These are phyloP conservation scores for Ceratocystis albifundus DNA, from an alignment of 2,329 filamentous ascomycete genomes.

Conservation along the genomic window DNA sequence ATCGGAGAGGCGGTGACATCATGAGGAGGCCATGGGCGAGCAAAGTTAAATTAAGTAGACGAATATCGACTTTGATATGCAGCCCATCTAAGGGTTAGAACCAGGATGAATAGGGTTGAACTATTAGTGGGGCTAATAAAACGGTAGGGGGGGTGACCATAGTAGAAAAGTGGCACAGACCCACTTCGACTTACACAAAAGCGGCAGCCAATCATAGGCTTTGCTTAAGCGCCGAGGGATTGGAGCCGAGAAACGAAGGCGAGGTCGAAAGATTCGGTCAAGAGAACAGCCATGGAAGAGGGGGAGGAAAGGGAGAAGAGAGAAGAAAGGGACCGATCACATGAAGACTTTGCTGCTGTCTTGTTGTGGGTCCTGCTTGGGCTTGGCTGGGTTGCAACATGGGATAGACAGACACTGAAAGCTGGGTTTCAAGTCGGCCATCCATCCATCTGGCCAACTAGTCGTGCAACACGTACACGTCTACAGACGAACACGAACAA, in stretches of 20 bases:
- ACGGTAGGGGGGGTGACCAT: neutral
- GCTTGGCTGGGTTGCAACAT: too few relatives aligned
- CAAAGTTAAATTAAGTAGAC: too few relatives aligned
- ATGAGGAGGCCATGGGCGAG: neutral
- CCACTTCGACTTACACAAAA: conserved; percentile 14
- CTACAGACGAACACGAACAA: neutral
- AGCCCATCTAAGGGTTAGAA: neutral
- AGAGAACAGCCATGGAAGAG: neutral
- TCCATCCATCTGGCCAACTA: too few relatives aligned
- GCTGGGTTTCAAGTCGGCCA: too few relatives aligned
- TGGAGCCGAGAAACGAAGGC: conserved; percentile 11
- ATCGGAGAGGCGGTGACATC: neutral
- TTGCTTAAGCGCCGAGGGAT: neutral
- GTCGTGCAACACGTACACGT: too few relatives aligned
- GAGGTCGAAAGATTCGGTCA: neutral
- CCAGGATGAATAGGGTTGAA: neutral
- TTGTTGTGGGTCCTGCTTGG: too few relatives aligned
- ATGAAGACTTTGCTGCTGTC: too few relatives aligned
- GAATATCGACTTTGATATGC: neutral
- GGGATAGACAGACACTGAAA: too few relatives aligned
- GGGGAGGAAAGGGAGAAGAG: neutral
- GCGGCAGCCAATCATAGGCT: conserved; percentile 1
- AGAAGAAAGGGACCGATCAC: neutral
- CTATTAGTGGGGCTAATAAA: neutral
- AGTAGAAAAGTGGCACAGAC: neutral